Percentiles rank a stretch among this genome's conserved stretches.
These are phyloP conservation scores for Nidularia sp. DNA, from an alignment of 768 basidiomycete species.

Conservation along the genomic window DNA sequence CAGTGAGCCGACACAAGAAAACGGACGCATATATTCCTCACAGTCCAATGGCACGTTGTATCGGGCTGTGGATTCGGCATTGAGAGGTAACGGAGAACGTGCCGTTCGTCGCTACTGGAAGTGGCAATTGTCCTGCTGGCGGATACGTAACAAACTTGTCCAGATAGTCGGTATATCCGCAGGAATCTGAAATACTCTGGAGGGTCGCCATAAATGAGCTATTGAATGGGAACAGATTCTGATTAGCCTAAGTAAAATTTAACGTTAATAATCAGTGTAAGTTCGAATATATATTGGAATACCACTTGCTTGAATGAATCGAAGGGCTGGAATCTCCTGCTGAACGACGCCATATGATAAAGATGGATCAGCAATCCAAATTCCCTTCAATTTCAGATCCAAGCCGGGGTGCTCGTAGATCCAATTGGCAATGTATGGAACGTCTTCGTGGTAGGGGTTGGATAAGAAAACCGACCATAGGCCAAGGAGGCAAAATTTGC, in stretches of 20 bases:
- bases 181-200: slow-evolving; percentile 45
- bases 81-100: slow-evolving; percentile 32
- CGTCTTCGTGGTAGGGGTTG: slow-evolving; percentile 17
- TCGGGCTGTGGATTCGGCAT: slow-evolving; percentile 44
- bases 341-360: slow-evolving; percentile 50
- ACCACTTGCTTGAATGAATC: slow-evolving; percentile 44
- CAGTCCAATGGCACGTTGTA: slow-evolving; percentile 45
- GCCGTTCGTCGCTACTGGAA: slow-evolving; percentile 45
- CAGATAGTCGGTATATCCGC: slow-evolving; percentile 60
- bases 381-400: slow-evolving; percentile 48
- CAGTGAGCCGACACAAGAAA: neutral
- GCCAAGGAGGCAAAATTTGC: slow-evolving; percentile 11
- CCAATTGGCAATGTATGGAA: slow-evolving; percentile 63
- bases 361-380: slow-evolving; percentile 57
- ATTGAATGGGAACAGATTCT: slow-evolving; percentile 59
- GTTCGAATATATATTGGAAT: neutral
- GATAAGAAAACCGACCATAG: neutral
- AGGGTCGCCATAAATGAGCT: slow-evolving; percentile 48
- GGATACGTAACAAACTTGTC: slow-evolving; percentile 62
- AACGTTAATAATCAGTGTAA: neutral
- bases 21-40: slow-evolving; percentile 16
- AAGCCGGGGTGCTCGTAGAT: slow-evolving; percentile 65
- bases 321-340: slow-evolving; percentile 61
- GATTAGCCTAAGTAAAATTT: slow-evolving; percentile 39
- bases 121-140: slow-evolving; percentile 55